Base-by-base conservation (phyloP, 1,284 basidiomycete genomes). In the Golubevia sp. region DNA sequence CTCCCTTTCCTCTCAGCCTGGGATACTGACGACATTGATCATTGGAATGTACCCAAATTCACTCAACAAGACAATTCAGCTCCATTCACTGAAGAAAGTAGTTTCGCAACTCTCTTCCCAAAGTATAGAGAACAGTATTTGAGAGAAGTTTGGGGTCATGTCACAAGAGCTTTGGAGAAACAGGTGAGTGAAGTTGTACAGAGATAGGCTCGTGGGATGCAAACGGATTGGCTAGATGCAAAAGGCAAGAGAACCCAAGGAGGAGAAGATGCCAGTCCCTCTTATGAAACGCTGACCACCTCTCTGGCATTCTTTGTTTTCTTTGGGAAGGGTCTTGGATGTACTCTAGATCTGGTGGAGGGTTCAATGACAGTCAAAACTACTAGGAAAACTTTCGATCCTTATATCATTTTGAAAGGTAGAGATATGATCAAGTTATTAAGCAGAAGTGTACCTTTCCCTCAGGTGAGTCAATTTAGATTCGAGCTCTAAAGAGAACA, bases 1-100 rank as follows among this genome's bases (percentile, higher is more conserved):
- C 27, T 54, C 5, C 38, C 62, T n/a, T 11, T 56, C 11, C 50
- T 15, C 18, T 62, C 78, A 6, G 51, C 93, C 76, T 99, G 96
- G 97, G 96, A 99, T 84, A 97, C 94, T 54, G 95, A 98, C 82
- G 94, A 97, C 76, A 94, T 98, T 84, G 93, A 99, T 87, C 96
- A 98, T 91, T 97, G 96, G 96, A 93, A 92, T 85, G 86, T 97
- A 50, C 91, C 94, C 21, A 84, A 89, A 18, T 96, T 98, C 85
- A 77, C 64, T 5, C 51, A 30, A n/a, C 58, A 74, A 15, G 92
- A 96, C 83, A 94, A 93, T 84, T 91, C 90, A 74, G 50, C 71
- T 21, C 88, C 94, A 1, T 94, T 99, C 85, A 88, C 90, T 3
- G 95, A 99, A 84, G 97, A 99, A 86, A 95, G 93, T 6, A 95